phyloP scores from a whole-genome alignment of 148 eudicot genomes.

The Chenopodium suecicum region DNA sequence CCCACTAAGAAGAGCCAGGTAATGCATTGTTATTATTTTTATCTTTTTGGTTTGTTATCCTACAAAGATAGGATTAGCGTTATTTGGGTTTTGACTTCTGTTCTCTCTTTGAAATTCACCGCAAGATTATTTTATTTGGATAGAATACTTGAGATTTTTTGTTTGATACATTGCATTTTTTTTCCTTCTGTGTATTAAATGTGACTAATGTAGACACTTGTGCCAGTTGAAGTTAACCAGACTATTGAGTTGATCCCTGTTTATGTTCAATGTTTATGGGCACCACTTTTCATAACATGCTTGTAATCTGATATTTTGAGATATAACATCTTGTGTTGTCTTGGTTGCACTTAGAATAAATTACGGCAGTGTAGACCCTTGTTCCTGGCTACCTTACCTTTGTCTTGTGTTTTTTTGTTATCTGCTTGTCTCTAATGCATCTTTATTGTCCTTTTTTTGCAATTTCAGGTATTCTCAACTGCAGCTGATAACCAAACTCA shows the following conservation, averaged over 20 bases:
- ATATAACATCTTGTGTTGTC: background rate
- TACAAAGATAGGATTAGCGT: too few relatives aligned
- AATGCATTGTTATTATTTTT: background rate
- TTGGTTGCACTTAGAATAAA: background rate
- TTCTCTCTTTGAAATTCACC: too few relatives aligned
- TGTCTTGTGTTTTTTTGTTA: background rate
- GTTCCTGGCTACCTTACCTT: background rate
- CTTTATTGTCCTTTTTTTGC: background rate
- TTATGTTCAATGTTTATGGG: background rate
- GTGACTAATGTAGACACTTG: too few relatives aligned
- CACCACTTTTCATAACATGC: background rate
- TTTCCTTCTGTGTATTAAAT: too few relatives aligned
- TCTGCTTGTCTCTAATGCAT: background rate
- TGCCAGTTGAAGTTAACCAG: too few relatives aligned
- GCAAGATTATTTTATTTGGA: too few relatives aligned
- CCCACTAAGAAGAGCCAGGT: conserved; percentile 99
- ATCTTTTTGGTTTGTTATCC: too few relatives aligned
- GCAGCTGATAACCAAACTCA: conserved; percentile 99
- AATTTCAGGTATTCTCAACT: conserved; percentile 78
- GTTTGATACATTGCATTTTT: too few relatives aligned
- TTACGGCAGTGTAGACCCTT: background rate
- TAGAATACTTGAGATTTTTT: too few relatives aligned
- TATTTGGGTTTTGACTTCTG: too few relatives aligned
- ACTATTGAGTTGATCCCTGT: too few relatives aligned
- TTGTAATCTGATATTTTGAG: background rate